phyloP scores from a whole-genome alignment of 805 yeast species.

The Starmerella lactis-condensi region DNA sequence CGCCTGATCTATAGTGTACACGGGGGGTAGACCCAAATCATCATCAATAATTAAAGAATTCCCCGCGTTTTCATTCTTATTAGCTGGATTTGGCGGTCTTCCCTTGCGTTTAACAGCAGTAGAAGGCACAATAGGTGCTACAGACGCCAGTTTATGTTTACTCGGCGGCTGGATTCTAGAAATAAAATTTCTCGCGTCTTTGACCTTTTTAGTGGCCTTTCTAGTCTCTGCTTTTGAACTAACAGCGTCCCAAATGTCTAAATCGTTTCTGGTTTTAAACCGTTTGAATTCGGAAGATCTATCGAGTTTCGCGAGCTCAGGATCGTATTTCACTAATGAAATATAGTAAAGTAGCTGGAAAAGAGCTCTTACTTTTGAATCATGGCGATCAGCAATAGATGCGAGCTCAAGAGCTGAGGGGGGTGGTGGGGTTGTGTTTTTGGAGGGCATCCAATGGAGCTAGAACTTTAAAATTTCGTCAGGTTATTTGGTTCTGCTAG shows the following conservation, averaged over 20 bases:
- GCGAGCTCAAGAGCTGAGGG: too few relatives aligned
- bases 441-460: conserved; percentile 3
- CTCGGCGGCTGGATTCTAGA: conserved; percentile 2
- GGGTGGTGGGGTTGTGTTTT: background rate
- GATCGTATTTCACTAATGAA: conserved; percentile 25
- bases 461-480: conserved; percentile 1
- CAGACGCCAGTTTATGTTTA: background rate
- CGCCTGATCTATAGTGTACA: too few relatives aligned
- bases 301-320: conserved; percentile 22
- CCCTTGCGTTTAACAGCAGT: background rate
- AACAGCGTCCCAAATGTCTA: conserved; percentile 25
- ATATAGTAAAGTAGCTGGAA: conserved; percentile 26
- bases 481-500: background rate
- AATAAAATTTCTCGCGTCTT: conserved; percentile 3
- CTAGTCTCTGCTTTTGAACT: conserved; percentile 12
- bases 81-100: background rate
- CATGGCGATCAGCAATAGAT: conserved; percentile 19
- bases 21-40: conserved; percentile 13
- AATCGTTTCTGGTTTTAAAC: conserved; percentile 15
- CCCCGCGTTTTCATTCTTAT: background rate
- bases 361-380: conserved; percentile 23
- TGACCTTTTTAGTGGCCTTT: conserved; percentile 10
- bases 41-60: conserved; percentile 3
- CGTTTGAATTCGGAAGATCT: conserved; percentile 20
- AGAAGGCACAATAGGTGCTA: background rate